Conservation (phyloP, 176 grass and related monocot species). For the Chloris gayana region DNA sequence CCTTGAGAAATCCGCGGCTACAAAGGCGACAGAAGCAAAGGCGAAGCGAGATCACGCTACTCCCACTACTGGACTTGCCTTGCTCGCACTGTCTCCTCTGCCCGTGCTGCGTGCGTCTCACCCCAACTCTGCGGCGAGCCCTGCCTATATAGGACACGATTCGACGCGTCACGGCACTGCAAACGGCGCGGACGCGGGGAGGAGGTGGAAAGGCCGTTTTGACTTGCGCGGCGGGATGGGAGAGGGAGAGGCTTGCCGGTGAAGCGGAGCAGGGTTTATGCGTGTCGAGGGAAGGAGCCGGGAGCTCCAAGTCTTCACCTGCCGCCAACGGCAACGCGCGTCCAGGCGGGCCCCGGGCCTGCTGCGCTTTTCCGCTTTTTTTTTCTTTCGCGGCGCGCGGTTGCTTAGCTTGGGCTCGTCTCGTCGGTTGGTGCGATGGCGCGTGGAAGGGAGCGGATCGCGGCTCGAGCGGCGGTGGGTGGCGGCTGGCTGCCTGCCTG, state of each 20-base stretch:
- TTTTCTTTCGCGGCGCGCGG: neutral
- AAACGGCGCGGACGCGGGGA: neutral
- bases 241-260: slow-evolving; percentile 17
- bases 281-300: slow-evolving; percentile 30
- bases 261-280: slow-evolving; percentile 18
- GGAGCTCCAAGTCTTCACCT: slow-evolving; percentile 50
- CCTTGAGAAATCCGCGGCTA: neutral
- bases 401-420: slow-evolving; percentile 17
- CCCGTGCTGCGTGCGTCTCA: neutral
- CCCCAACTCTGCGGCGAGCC: no score
- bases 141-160: slow-evolving; percentile 35
- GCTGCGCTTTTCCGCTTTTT: neutral
- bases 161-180: neutral
- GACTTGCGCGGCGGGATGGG: slow-evolving; percentile 6
- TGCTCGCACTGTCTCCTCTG: neutral
- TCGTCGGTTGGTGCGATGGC: slow-evolving; percentile 36
- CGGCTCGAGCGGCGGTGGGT: no score
- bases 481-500: neutral
- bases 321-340: slow-evolving; percentile 34
- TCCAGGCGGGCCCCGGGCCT: neutral
- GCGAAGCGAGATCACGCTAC: slow-evolving; percentile 1
- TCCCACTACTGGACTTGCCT: neutral
- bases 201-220: slow-evolving; percentile 35
- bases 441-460: slow-evolving; percentile 8
- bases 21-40: slow-evolving; percentile 8